Evolutionary conservation across 768 basidiomycete genomes (phyloP), one percentile per base, ranked within the genome.

Genomic region (Suillus spraguei): DNA sequence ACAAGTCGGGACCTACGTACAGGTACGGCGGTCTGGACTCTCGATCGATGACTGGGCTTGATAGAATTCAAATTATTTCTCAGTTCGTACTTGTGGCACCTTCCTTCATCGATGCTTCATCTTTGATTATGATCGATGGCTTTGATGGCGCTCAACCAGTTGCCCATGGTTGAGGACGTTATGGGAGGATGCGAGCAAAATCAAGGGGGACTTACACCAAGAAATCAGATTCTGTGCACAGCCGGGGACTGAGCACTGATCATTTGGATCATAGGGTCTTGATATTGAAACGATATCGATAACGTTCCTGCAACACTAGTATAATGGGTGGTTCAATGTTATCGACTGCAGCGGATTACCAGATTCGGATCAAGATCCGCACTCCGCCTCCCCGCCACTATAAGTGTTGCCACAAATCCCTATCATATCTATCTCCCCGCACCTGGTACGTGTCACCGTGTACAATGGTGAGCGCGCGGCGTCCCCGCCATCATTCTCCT

Each of bases 351-450:
- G 53, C 62, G 59, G 52, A 63, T 65, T 65, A 56, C 76, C 76
- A 75, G 78, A 71, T 76, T 86, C 85, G 83, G 86, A 90, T 89
- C 88, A 85, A 87, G 88, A 88, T 90, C 88, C 86, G 87, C 79
- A 83, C 81, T 83, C 84, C 83, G 85, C 83, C 78, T 68, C 72
- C 72, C 73, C 71, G 72, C 74, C 74, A 77, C 76, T 76, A 79
- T 80, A 80, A 81, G 79, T 75, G 63, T 68, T 59, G 68, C 63
- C 66, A 66, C 66, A 61, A 59, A 61, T 71, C 67, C 68, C 63
- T 71, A 63, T 70, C 63, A 60, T 32, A 41, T 66, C 63, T 59
- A 42, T 55, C 65, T 70, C 70, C 66, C 70, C 70, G 65, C 66
- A 62, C 72, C 65, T 67, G 60, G 70, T 66, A 69, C 64, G 68